Conservation (phyloP, 441 rosid genomes). For the Eutrema salsugineum region DNA sequence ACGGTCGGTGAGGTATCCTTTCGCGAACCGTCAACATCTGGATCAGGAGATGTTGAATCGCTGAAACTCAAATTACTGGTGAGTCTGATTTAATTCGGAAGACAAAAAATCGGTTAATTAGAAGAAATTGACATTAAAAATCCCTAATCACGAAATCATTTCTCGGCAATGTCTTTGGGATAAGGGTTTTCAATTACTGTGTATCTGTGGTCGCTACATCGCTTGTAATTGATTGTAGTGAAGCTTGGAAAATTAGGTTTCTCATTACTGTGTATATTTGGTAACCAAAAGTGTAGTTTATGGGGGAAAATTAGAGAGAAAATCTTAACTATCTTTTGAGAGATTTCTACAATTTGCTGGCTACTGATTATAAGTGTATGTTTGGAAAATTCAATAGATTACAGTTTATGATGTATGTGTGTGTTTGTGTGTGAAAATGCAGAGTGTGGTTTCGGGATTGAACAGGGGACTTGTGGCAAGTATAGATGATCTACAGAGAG, state of each 20-base stretch:
- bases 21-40: constrained; percentile 33
- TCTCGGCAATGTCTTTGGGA: background rate
- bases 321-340: too few relatives aligned
- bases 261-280: too few relatives aligned
- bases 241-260: background rate
- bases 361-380: background rate
- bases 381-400: background rate
- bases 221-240: too few relatives aligned
- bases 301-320: too few relatives aligned
- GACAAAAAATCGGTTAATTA: background rate
- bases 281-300: too few relatives aligned
- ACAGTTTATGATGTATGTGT: background rate
- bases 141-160: background rate
- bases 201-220: too few relatives aligned
- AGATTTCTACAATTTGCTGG: background rate
- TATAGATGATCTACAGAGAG: constrained; percentile 54
- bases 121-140: background rate
- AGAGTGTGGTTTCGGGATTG: constrained; percentile 77
- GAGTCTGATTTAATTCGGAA: background rate
- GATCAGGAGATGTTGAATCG: constrained; percentile 31
- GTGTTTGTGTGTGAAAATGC: constrained; percentile 18
- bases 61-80: constrained; percentile 77
- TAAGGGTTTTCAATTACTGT: background rate
- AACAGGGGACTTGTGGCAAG: constrained; percentile 87
- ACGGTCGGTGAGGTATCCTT: constrained; percentile 41